Base-by-base conservation (phyloP, 371 early-diverging fungal genomes). In the Ordospora colligata region DNA sequence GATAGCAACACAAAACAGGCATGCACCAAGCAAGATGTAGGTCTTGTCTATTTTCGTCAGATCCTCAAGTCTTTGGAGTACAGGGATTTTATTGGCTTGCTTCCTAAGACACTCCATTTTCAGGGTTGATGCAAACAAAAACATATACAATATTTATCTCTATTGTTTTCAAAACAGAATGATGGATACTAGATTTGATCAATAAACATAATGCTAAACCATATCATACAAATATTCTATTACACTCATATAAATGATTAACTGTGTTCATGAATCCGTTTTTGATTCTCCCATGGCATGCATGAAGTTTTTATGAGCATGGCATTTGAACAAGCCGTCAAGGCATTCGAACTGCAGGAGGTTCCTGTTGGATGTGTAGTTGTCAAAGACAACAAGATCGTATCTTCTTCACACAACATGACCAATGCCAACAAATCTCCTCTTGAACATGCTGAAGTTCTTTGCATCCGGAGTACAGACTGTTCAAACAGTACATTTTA, bases 361-460 rank as follows among this genome's bases (percentile, higher is more conserved):
- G 95, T 97, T 0, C 98, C 98, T 6, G 94, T 96, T 2, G 98
- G 97, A n/a, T 96, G 97, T 80, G 92, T 95, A 0, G 89, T 95
- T 84, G 92, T 96, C 0, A 91, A 54, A 91, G 88, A 22, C 73
- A 84, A 14, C 91, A 92, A 5, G 85, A 92, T 73, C 91, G 93
- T 86, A 79, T 87, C 71, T 90, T 94, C 0, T 92, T 92, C 85
- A 88, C 90, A 74, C 87, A 89, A 25, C 85, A 87, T 74, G 92
- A 96, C 86, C 92, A 92, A 90, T 75, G 81, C 22, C 10, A 52
- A 49, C 10, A 44, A 50, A 66, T 65, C 79, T 42, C 78, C 81
- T 44, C 69, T 82, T 63, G 68, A 71, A 43, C 80, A 76, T 51
- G 77, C 72, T 19, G 81, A 78, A 69, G 44, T 54, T 22, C 42